Conservation (phyloP, 352 stramenopile species). For the Globisporangium cederbergense region DNA sequence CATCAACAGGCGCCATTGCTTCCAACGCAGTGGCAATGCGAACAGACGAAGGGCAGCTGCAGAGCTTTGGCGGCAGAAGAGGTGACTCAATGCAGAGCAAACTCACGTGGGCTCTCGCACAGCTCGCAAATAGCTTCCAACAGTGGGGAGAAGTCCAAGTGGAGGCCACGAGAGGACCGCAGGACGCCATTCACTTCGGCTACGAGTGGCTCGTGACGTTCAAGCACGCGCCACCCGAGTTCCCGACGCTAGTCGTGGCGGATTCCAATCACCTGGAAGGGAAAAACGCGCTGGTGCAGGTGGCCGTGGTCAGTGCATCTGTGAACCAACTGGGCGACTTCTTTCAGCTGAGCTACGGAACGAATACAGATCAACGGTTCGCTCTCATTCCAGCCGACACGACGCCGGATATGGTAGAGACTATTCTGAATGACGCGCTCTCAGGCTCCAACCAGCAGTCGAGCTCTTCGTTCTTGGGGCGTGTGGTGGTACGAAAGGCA, state of each 20-base stretch:
- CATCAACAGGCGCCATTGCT: constrained; percentile 20
- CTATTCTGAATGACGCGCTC: constrained; percentile 12
- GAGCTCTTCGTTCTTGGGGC: constrained; percentile 6
- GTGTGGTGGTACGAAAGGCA: constrained; percentile 14
- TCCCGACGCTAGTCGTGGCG: constrained; percentile 21
- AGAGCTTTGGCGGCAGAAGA: constrained; percentile 23
- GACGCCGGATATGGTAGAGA: constrained; percentile 9
- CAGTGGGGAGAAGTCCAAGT: constrained; percentile 11
- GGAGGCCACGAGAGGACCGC: constrained; percentile 8
- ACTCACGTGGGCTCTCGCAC: constrained; percentile 14
- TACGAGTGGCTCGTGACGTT: constrained; percentile 32
- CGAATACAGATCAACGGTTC: background rate
- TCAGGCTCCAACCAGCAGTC: background rate
- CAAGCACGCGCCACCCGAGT: constrained; percentile 19
- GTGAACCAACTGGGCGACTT: constrained; percentile 21
- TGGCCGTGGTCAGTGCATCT: constrained; percentile 5
- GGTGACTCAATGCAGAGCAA: constrained; percentile 31
- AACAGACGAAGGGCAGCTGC: constrained; percentile 24
- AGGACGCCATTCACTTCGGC: constrained; percentile 2
- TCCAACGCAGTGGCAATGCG: constrained; percentile 32
- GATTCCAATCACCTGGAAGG: constrained; percentile 9
- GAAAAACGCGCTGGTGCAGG: constrained; percentile 6
- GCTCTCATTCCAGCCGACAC: constrained; percentile 10
- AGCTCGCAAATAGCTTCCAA: background rate
- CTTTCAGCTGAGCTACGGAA: constrained; percentile 20